These are phyloP conservation scores for Laguncularia racemosa DNA, from an alignment of 345 rosid genomes.

Conservation along the genomic window DNA sequence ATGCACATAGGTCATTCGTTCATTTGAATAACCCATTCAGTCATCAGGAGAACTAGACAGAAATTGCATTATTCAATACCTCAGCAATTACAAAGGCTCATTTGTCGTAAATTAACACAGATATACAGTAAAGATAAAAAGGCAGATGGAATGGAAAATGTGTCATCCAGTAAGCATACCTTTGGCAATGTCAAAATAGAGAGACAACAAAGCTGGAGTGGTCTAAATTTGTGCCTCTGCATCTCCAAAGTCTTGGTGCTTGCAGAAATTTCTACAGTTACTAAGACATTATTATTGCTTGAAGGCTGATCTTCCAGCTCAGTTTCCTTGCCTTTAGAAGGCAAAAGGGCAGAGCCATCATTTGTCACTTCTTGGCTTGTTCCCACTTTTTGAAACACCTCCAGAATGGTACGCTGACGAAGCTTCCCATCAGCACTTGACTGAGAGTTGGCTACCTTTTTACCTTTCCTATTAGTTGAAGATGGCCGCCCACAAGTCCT, in stretches of 20 bases:
- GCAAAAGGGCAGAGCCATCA: slow-evolving; percentile 28
- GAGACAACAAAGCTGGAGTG: slow-evolving; percentile 51
- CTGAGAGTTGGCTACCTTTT: slow-evolving; percentile 30
- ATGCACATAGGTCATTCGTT: too few relatives aligned
- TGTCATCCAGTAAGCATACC: slow-evolving; percentile 27
- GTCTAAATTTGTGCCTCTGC: slow-evolving; percentile 78
- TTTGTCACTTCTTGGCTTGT: slow-evolving; percentile 41
- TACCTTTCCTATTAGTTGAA: slow-evolving; percentile 30
- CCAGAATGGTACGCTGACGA: slow-evolving; percentile 54
- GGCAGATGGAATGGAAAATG: not conserved
- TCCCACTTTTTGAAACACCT: slow-evolving; percentile 48
- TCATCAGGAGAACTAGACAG: too few relatives aligned
- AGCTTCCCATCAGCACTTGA: slow-evolving; percentile 29
- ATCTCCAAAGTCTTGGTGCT: slow-evolving; percentile 40
- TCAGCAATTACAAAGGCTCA: too few relatives aligned
- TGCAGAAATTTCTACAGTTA: slow-evolving; percentile 50
- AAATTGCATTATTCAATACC: too few relatives aligned
- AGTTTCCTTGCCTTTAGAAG: slow-evolving; percentile 19
- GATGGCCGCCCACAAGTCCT: slow-evolving; percentile 24
- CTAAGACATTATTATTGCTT: slow-evolving; percentile 22
- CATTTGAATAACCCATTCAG: too few relatives aligned
- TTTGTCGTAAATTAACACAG: too few relatives aligned
- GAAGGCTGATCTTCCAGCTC: slow-evolving; percentile 24
- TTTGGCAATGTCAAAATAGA: slow-evolving; percentile 53
- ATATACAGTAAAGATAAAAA: not conserved